A percentile compares a stretch with the other conserved stretches of the same genome.
These are phyloP conservation scores for Aspergillus sp. DNA, from an alignment of 2,329 filamentous ascomycete genomes.

Conservation along the genomic window DNA sequence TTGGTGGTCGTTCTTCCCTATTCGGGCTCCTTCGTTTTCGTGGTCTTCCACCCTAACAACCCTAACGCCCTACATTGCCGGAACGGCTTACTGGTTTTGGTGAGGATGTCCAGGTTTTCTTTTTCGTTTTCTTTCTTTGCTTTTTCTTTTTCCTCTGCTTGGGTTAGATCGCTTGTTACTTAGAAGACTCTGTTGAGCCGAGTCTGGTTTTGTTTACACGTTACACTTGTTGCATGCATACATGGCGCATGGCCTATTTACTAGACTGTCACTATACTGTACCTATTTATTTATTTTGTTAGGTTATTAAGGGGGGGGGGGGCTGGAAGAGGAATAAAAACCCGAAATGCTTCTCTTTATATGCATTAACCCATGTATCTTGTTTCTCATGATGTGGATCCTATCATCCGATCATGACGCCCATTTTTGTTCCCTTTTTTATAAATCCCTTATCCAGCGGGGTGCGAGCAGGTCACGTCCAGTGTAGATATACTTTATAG, in stretches of 20 bases:
- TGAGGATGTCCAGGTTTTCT: no score
- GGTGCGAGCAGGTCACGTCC: background rate
- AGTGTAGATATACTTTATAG: conserved; percentile 33
- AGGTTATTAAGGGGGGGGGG: background rate
- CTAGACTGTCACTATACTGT: background rate
- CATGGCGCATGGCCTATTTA: background rate
- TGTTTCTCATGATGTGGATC: conserved; percentile 2
- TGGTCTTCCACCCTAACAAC: background rate
- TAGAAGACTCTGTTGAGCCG: no score
- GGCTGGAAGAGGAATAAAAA: background rate
- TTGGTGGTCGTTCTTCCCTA: background rate
- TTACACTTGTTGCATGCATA: background rate
- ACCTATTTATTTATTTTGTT: background rate
- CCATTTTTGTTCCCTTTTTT: background rate
- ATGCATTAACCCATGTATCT: conserved; percentile 9
- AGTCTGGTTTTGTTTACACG: background rate
- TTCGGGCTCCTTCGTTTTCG: background rate
- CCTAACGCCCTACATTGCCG: no score
- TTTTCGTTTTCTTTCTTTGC: no score
- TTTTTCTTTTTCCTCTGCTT: no score
- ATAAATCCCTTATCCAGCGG: background rate
- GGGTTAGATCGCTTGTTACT: no score
- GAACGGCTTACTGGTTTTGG: no score
- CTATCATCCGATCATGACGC: background rate
- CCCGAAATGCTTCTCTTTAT: background rate